Conservation (phyloP, 345 rosid genomes). For the Moricandia moricandioides region DNA sequence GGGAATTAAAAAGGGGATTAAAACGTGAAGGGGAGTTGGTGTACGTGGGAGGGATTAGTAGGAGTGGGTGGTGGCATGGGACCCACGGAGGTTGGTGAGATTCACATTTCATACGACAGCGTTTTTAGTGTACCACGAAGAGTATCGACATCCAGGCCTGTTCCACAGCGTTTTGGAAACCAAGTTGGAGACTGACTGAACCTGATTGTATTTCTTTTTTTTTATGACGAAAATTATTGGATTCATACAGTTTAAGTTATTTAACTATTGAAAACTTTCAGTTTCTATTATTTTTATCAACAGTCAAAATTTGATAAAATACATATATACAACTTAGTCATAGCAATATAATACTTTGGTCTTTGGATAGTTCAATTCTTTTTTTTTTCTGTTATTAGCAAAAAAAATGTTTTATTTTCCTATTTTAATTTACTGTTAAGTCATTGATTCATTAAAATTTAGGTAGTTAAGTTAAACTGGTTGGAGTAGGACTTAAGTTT, state of each 20-base stretch:
- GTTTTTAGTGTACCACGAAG: slow-evolving; percentile 3
- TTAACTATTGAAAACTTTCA: neutral
- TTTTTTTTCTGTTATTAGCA: neutral
- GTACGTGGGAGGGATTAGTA: slow-evolving; percentile 24
- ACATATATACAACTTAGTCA: neutral
- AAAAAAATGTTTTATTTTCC: neutral
- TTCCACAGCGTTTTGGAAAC: slow-evolving; percentile 8
- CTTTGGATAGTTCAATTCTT: neutral
- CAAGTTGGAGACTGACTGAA: neutral
- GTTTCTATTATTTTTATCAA: neutral
- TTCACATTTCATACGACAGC: slow-evolving; percentile 26
- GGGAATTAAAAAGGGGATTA: neutral
- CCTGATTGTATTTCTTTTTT: neutral
- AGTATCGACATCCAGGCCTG: slow-evolving; percentile 1
- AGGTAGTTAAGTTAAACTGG: neutral
- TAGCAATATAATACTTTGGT: neutral
- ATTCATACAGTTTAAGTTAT: neutral
- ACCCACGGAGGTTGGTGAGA: slow-evolving; percentile 38
- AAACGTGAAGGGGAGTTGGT: slow-evolving; percentile 40
- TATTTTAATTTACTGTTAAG: neutral
- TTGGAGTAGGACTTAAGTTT: neutral
- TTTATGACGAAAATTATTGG: neutral
- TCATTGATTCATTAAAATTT: neutral
- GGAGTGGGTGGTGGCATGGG: slow-evolving; percentile 37
- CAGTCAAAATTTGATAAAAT: neutral